Base-by-base conservation (phyloP, 2,329 filamentous ascomycete genomes). In the Cryoendolithus antarcticus region DNA sequence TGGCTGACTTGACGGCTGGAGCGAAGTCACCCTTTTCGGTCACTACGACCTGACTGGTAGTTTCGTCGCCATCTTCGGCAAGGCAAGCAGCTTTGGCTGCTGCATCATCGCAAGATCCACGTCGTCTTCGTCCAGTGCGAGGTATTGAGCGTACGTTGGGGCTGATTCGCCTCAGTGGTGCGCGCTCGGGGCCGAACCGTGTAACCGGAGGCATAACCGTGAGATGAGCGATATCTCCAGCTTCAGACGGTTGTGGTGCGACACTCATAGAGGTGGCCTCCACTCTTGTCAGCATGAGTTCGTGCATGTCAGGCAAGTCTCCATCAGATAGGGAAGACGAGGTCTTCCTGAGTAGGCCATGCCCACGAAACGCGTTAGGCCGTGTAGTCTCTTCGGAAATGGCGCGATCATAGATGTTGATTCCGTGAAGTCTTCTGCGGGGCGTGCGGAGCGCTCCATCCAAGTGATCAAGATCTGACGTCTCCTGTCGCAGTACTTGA, bases 391-490 rank as follows among this genome's bases (percentile, higher is more conserved):
- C 24, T 8, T 27, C 24, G 24, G 24, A 27, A 27, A 8, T 8
- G 4, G 24, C 24, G 24, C 24, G 24, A 27, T 27, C 24, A 27
- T 27, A 27, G 7, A 8, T 8, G 7, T 27, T 27, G 24, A 27
- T 27, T 27, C 24, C 24, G 24, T 27, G 24, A 27, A 27, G 24
- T 27, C 24, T 8, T 27, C 24, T 40, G 32, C 34, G 39, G 2
- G 39, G 39, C 21, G 39, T 40, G 12, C 37, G 30, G 12, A 36
- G 37, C 15, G 19, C 33, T 11, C 39, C 39, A 27, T 31, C 30
- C 27, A 41, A 34, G 13, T 58, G 57, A 43, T 69, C 66, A 2
- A 70, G 55, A 47, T 70, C 66, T 27, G 67, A 60, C 2, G 62
- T 65, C 40, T 65, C 59, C 6, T 51, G 60, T 7, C 58, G 57